Conservation (phyloP, 345 rosid genomes). For the Arabidopsis arenosa region DNA sequence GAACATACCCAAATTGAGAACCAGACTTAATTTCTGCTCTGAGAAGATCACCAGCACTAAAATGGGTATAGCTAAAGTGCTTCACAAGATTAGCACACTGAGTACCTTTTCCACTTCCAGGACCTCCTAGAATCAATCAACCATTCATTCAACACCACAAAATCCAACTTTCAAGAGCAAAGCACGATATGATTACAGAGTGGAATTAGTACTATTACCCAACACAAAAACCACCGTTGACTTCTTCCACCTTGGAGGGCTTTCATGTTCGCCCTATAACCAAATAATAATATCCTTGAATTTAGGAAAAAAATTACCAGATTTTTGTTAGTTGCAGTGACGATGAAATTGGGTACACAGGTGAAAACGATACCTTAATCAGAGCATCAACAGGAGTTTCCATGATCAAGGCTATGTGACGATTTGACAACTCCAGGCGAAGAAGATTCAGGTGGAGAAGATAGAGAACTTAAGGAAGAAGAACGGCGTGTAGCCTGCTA, state of each 20-base stretch:
- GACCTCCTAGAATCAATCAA: slow-evolving; percentile 66
- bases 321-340: background rate
- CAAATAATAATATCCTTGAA: slow-evolving; percentile 18
- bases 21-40: slow-evolving; percentile 72
- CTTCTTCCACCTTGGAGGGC: slow-evolving; percentile 55
- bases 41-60: slow-evolving; percentile 89
- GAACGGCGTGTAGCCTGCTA: slow-evolving; percentile 3
- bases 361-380: slow-evolving; percentile 51
- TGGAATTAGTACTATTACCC: slow-evolving; percentile 56
- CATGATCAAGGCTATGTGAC: slow-evolving; percentile 46
- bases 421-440: background rate
- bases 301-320: background rate
- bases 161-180: background rate
- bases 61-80: slow-evolving; percentile 75
- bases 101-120: slow-evolving; percentile 92
- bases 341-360: background rate
- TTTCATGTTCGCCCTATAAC: slow-evolving; percentile 59
- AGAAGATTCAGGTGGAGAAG: background rate
- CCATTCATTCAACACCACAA: background rate
- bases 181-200: background rate
- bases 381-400: slow-evolving; percentile 55
- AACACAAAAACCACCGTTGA: slow-evolving; percentile 84
- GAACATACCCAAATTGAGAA: slow-evolving; percentile 75
- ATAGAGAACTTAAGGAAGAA: background rate
- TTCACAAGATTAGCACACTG: slow-evolving; percentile 72